Conservation (phyloP, 306 rosid genomes). For the Pueraria montana region DNA sequence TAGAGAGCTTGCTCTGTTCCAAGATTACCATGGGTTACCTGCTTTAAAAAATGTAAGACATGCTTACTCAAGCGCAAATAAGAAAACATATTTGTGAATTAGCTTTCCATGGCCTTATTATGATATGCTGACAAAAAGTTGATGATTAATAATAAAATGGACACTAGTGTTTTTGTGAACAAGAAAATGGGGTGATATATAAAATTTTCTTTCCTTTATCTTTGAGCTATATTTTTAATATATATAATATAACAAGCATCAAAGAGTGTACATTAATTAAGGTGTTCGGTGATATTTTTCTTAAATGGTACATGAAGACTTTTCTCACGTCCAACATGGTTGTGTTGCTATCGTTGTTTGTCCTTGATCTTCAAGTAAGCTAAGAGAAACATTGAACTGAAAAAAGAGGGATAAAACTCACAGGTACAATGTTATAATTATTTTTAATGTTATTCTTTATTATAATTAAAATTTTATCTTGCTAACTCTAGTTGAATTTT, state of each 20-base stretch:
- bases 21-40: conserved; percentile 89
- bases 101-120: not conserved
- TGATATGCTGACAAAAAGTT: not conserved
- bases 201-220: not conserved
- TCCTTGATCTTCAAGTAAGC: not conserved
- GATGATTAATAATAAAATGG: not conserved
- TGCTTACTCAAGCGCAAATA: not conserved
- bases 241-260: too few species aligned
- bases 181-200: not conserved
- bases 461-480: not conserved
- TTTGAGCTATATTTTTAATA: not conserved
- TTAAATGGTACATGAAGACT: not conserved
- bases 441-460: not conserved
- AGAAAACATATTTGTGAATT: not conserved
- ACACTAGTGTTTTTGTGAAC: not conserved
- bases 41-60: conserved; percentile 72
- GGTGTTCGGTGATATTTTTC: too few species aligned
- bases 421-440: not conserved
- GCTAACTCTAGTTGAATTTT: not conserved
- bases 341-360: not conserved
- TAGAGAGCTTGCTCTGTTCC: conserved; percentile 85
- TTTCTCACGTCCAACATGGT: not conserved
- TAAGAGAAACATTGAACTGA: too few species aligned
- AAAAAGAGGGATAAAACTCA: not conserved
- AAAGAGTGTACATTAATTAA: too few species aligned